phyloP scores from a whole-genome alignment of 108 stramenopile genomes.

The Epithemia pelagica region DNA sequence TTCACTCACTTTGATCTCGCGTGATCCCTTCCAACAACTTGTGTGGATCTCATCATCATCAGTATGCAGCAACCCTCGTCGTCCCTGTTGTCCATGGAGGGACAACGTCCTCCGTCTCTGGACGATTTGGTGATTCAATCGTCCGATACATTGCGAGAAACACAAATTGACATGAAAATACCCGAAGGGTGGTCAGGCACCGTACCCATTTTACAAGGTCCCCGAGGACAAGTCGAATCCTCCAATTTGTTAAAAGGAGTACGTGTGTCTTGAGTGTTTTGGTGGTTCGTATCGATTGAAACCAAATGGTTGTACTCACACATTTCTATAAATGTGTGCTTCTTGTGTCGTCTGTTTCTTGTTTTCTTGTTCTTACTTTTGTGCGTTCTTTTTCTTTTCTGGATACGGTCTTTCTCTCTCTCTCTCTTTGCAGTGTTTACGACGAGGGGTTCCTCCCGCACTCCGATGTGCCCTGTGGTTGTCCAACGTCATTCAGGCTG shows the following conservation, averaged over 20 bases:
- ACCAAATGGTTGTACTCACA: background rate
- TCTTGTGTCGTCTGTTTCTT: too few species aligned
- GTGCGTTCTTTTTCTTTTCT: conserved; percentile 1
- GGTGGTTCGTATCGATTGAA: background rate
- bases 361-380: conserved; percentile 2
- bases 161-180: conserved; percentile 25
- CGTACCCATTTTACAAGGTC: conserved; percentile 23
- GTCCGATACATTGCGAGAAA: conserved; percentile 24
- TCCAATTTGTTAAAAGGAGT: conserved; percentile 32
- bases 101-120: conserved; percentile 19
- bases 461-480: conserved; percentile 84
- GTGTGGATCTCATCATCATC: too few species aligned
- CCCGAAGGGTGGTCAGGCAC: conserved; percentile 38
- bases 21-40: too few species aligned
- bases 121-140: conserved; percentile 37
- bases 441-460: conserved; percentile 61
- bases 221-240: conserved; percentile 21
- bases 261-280: conserved; percentile 10
- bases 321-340: background rate
- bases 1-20: too few species aligned
- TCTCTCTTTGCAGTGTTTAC: conserved; percentile 19
- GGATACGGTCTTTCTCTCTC: conserved; percentile 26
- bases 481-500: conserved; percentile 53
- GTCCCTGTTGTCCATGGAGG: too few species aligned
- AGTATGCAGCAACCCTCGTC: too few species aligned